phyloP scores from a whole-genome alignment of 176 grass and related monocot species.

The Carex parvula region DNA sequence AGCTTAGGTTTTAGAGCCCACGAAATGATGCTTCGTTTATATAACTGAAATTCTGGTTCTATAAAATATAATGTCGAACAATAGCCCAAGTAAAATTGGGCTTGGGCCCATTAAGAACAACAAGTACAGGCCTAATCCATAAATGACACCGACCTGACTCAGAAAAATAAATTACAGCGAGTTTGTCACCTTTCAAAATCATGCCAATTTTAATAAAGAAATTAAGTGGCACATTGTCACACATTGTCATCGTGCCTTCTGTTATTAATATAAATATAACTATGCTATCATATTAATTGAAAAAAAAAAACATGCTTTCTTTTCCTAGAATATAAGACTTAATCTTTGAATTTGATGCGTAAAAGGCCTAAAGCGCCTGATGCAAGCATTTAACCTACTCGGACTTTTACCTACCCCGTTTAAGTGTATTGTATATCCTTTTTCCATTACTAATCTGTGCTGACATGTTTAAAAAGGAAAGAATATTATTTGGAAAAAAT shows the following conservation, averaged over 20 bases:
- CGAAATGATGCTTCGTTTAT: neutral
- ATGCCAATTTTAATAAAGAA: neutral
- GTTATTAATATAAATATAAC: neutral
- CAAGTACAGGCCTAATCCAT: neutral
- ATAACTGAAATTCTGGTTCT: too few relatives aligned
- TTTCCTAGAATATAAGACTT: neutral
- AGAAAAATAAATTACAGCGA: neutral
- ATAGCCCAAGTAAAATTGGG: neutral
- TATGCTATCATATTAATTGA: too few relatives aligned
- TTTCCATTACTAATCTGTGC: neutral
- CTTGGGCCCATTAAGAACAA: neutral
- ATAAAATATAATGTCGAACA: neutral
- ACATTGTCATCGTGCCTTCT: neutral
- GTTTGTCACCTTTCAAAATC: neutral
- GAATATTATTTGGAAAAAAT: neutral
- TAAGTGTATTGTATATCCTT: neutral
- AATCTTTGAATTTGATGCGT: neutral
- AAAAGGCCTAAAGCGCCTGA: neutral
- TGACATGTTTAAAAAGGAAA: neutral
- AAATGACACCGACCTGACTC: neutral
- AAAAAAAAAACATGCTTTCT: neutral
- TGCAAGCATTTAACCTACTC: constrained; percentile 7
- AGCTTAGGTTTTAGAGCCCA: neutral
- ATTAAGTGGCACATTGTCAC: neutral
- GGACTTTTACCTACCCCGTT: neutral